Evolutionary conservation across 371 early-diverging fungal species (phyloP), one percentile per base, ranked within the genome.

Genomic region (Rhizopus arrhizus): DNA sequence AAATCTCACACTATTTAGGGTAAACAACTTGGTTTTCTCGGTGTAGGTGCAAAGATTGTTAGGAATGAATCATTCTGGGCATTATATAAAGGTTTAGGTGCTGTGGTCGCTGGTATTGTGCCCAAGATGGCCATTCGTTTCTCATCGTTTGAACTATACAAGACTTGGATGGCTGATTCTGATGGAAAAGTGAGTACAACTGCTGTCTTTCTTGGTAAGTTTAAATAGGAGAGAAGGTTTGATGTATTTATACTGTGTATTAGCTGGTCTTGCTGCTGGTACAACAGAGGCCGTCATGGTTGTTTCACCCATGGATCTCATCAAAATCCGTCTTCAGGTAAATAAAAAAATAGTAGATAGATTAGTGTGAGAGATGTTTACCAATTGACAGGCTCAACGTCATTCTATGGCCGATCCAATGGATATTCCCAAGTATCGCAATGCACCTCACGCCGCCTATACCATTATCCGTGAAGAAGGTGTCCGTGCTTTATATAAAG

Each of bases 81-180:
- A 2, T 86, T 98, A 22, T 98, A 98, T 86, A 97, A 97, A 82
- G 98, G 98, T 61, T 88, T 98, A 5, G 97, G 97, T 51, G 97
- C 98, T 15, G 98, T 98, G 11, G 91, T 95, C n/a, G 80, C 94
- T 11, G 98, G 97, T 59, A 98, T 98, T 66, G 96, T 98, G 8
- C 98, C 98, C 61, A 98, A 98, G 84, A 97, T 97, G 97, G 96
- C 98, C 35, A 98, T 98, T 65, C 89, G 98, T 33, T 98, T 98
- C 83, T 90, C 93, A 13, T 94, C 94, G 56, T 97, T 98, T 71
- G 97, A 98, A 74, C 78, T 83, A 49, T 98, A 94, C 85, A 97
- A 98, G 81, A 76, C 82, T n/a, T 70, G 74, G 66, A 65, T 96
- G 73, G 90, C 92, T 31, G 85, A 90, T 75, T 69, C 76, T 4